These are phyloP conservation scores for Suillus ampliporus DNA, from an alignment of 768 basidiomycete species.

Conservation along the genomic window DNA sequence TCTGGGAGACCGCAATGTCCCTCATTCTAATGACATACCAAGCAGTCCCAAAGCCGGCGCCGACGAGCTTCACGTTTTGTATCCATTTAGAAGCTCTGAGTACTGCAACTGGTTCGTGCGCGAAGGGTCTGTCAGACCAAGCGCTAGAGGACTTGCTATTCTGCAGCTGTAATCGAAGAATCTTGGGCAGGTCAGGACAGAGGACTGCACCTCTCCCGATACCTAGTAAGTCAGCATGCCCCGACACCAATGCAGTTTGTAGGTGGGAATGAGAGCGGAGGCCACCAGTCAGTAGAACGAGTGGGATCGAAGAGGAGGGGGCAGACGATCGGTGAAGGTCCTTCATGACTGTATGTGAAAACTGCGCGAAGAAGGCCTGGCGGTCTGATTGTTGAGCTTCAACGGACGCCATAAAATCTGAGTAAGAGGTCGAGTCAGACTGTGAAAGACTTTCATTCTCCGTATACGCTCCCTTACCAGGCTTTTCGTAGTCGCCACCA, in stretches of 20 bases:
- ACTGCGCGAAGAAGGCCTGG: slow-evolving; percentile 76
- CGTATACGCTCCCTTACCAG: slow-evolving; percentile 49
- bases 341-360: slow-evolving; percentile 61
- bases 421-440: slow-evolving; percentile 4
- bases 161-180: slow-evolving; percentile 33
- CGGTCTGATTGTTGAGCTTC: slow-evolving; percentile 44
- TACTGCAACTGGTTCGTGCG: slow-evolving; percentile 42
- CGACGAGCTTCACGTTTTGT: slow-evolving; percentile 61
- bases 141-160: slow-evolving; percentile 6
- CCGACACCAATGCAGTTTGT: slow-evolving; percentile 52
- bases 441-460: slow-evolving; percentile 21
- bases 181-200: slow-evolving; percentile 61
- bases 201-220: slow-evolving; percentile 71
- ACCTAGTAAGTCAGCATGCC: slow-evolving; percentile 77
- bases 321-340: slow-evolving; percentile 23
- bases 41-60: slow-evolving; percentile 64
- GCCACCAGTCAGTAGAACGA: slow-evolving; percentile 84
- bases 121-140: slow-evolving; percentile 41
- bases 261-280: slow-evolving; percentile 66
- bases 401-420: slow-evolving; percentile 50
- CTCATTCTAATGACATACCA: slow-evolving; percentile 74
- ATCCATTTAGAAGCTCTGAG: slow-evolving; percentile 33
- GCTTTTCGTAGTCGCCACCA: slow-evolving; percentile 85
- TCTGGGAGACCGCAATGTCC: slow-evolving; percentile 42
- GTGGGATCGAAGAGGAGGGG: slow-evolving; percentile 45